A percentile compares a stretch with the other conserved stretches of the same genome.
Conservation (phyloP, 2,329 filamentous ascomycete genomes). For the Cladophialophora psammophila region DNA sequence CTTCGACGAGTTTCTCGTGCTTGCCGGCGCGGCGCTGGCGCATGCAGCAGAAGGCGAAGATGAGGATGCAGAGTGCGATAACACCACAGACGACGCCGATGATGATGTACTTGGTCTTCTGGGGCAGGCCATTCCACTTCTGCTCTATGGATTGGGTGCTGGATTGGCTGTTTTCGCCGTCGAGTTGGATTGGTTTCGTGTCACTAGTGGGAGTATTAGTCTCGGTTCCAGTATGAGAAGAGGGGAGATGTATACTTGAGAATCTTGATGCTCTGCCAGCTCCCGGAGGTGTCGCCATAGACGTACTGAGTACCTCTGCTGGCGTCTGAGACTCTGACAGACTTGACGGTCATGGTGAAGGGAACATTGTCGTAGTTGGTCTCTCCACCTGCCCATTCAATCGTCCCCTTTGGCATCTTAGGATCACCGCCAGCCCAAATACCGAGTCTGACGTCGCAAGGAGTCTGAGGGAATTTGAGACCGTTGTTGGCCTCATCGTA, state of each 20-base stretch:
- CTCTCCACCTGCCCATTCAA: slow-evolving; percentile 85
- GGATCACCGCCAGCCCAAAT: slow-evolving; percentile 91
- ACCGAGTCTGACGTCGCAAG: slow-evolving; percentile 93
- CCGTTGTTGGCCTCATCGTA: slow-evolving; percentile 70
- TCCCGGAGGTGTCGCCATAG: slow-evolving; percentile 51
- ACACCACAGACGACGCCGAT: slow-evolving; percentile 49
- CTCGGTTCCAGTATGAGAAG: neutral
- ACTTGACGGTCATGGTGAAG: slow-evolving; percentile 84
- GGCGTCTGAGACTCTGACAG: slow-evolving; percentile 68
- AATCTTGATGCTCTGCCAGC: slow-evolving; percentile 56
- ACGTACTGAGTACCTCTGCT: slow-evolving; percentile 48
- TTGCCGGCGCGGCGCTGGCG: slow-evolving; percentile 59
- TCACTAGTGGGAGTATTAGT: slow-evolving; percentile 25
- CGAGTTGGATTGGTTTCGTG: slow-evolving; percentile 38
- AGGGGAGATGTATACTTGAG: slow-evolving; percentile 47
- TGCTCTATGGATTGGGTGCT: slow-evolving; percentile 40
- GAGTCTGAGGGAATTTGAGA: slow-evolving; percentile 87
- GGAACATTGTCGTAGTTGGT: slow-evolving; percentile 86
- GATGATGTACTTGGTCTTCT: slow-evolving; percentile 59
- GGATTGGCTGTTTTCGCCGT: slow-evolving; percentile 38
- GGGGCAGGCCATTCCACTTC: slow-evolving; percentile 55
- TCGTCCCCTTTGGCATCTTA: slow-evolving; percentile 77
- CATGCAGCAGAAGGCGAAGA: slow-evolving; percentile 57
- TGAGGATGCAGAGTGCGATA: slow-evolving; percentile 44
- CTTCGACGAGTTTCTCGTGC: slow-evolving; percentile 56